Percentiles rank a stretch among this genome's conserved stretches.
These are phyloP conservation scores for Acephala macrosclerotiorum DNA, from an alignment of 2,329 filamentous ascomycete species.

Conservation along the genomic window DNA sequence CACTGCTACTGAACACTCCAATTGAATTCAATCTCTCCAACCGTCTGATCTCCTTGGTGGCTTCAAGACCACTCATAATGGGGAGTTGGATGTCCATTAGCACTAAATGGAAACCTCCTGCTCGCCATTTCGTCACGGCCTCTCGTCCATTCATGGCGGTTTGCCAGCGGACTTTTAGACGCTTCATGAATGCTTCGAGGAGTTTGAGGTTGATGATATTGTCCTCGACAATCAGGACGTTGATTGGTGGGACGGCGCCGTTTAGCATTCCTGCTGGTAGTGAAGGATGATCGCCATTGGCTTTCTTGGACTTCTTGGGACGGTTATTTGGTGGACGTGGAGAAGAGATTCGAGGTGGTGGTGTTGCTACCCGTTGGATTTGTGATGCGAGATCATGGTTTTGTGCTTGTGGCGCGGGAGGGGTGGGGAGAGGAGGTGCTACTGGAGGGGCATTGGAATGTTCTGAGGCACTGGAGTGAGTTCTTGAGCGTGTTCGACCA, in stretches of 20 bases:
- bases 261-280: conserved; percentile 74
- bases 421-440: conserved; percentile 58
- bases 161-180: conserved; percentile 94
- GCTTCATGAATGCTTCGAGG: conserved; percentile 93
- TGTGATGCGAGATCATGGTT: conserved; percentile 51
- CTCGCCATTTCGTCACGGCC: conserved; percentile 91
- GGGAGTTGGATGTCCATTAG: conserved; percentile 99
- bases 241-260: conserved; percentile 90
- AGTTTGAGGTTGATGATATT: conserved; percentile 97
- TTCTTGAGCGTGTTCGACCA: conserved; percentile 58
- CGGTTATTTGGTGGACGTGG: conserved; percentile 49
- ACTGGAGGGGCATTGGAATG: conserved; percentile 52
- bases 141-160: conserved; percentile 96
- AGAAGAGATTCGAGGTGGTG: conserved; percentile 57
- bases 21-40: conserved; percentile 91
- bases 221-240: conserved; percentile 96
- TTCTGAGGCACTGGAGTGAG: conserved; percentile 65
- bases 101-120: conserved; percentile 92
- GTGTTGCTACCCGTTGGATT: conserved; percentile 47
- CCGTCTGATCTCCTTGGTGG: conserved; percentile 91
- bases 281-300: conserved; percentile 48
- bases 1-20: conserved; percentile 82
- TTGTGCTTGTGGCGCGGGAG: conserved; percentile 60
- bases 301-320: conserved; percentile 62
- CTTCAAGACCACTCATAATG: conserved; percentile 94